phyloP scores from a whole-genome alignment of 176 grass and related monocot genomes.

The Carex littledalei region DNA sequence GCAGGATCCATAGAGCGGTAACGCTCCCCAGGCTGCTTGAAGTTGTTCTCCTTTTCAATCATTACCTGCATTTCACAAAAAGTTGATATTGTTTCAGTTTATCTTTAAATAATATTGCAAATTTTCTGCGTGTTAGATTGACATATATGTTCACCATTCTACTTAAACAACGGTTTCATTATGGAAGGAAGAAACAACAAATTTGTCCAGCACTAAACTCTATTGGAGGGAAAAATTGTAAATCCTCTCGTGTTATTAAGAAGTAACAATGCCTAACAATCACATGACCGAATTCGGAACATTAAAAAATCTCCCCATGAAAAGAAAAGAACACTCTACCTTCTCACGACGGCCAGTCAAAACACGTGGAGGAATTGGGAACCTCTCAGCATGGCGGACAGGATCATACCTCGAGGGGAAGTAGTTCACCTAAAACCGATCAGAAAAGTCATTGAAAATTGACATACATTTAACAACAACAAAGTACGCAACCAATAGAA shows the following conservation, averaged over 20 bases:
- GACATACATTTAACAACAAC: background rate
- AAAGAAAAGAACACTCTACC: constrained; percentile 21
- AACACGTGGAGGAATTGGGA: constrained; percentile 50
- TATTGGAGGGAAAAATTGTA: background rate
- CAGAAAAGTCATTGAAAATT: constrained; percentile 1
- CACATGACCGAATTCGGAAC: background rate
- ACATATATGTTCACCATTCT: background rate
- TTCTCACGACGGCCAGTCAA: constrained; percentile 77
- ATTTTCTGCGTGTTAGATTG: background rate
- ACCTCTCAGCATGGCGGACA: constrained; percentile 64
- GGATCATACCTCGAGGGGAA: constrained; percentile 91
- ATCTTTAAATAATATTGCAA: background rate
- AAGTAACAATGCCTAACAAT: background rate
- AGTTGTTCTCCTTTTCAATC: constrained; percentile 95
- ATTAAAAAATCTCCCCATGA: background rate
- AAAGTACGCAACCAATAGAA: background rate
- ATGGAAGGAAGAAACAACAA: background rate
- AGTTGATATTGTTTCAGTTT: background rate
- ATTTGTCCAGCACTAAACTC: background rate
- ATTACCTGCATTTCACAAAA: constrained; percentile 33
- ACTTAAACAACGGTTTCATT: background rate
- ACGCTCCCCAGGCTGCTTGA: constrained; percentile 98
- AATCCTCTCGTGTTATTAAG: background rate
- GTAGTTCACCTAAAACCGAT: constrained; percentile 53
- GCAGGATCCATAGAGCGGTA: constrained; percentile 66